Evolutionary conservation across 768 basidiomycete genomes (phyloP).

Genomic region (Termitomyces sp.): DNA sequence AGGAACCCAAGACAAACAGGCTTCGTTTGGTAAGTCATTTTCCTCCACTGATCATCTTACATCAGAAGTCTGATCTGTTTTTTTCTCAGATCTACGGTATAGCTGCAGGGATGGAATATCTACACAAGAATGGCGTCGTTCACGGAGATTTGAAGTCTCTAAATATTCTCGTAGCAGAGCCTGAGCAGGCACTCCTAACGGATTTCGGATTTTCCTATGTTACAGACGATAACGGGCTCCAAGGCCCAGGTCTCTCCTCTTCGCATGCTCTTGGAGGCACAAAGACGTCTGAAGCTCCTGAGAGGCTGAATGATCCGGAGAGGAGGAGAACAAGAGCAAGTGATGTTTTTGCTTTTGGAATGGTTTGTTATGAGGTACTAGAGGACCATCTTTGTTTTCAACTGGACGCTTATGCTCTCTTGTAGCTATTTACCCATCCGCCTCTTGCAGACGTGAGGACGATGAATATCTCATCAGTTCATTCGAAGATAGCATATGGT

Average conservation of each 20-base stretch:
- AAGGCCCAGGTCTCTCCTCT: neutral
- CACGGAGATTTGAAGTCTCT: slow-evolving; percentile 47
- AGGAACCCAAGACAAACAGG: slow-evolving; percentile 15
- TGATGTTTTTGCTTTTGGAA: too few relatives aligned
- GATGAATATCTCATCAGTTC: neutral
- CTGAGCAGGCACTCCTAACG: slow-evolving; percentile 41
- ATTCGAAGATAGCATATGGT: neutral
- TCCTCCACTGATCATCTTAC: neutral
- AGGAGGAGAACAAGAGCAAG: neutral
- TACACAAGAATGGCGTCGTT: slow-evolving; percentile 31
- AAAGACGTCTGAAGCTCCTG: neutral
- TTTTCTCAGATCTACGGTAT: slow-evolving; percentile 26
- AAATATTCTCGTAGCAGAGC: slow-evolving; percentile 42
- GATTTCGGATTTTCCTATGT: too few relatives aligned
- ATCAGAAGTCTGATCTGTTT: slow-evolving; percentile 9
- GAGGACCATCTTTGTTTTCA: neutral
- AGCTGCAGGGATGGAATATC: slow-evolving; percentile 28
- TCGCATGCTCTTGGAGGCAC: neutral
- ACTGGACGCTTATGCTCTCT: neutral
- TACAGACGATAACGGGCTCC: neutral
- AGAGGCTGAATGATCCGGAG: neutral
- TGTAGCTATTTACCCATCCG: neutral
- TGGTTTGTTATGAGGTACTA: neutral
- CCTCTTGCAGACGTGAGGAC: neutral
- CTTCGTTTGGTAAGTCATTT: slow-evolving; percentile 2